Conservation (phyloP, 495 filamentous ascomycete species). For the Penicillium bovifimosum region DNA sequence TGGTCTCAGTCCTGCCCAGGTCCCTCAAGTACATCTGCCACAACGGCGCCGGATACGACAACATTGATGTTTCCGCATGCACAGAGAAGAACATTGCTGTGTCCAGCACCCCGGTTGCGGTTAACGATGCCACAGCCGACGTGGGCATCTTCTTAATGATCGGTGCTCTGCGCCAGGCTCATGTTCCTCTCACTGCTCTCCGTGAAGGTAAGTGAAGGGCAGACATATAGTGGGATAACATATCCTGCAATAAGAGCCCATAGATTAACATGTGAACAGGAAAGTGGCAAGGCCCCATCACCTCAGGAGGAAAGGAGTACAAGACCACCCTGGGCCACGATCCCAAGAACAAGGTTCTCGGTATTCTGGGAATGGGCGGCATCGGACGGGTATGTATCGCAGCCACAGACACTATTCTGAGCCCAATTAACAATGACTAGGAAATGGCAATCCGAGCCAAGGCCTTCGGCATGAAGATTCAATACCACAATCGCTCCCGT, state of each 20-base stretch:
- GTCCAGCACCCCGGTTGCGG: slow-evolving; percentile 62
- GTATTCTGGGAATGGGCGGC: slow-evolving; percentile 82
- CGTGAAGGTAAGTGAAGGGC: slow-evolving; percentile 42
- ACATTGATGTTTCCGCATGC: slow-evolving; percentile 69
- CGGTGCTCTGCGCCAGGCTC: slow-evolving; percentile 60
- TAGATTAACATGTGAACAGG: slow-evolving; percentile 22
- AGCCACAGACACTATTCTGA: background rate
- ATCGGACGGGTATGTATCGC: slow-evolving; percentile 52
- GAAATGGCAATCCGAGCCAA: slow-evolving; percentile 65
- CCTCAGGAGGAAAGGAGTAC: slow-evolving; percentile 2
- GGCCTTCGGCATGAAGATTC: slow-evolving; percentile 64
- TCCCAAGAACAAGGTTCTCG: slow-evolving; percentile 66
- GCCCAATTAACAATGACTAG: slow-evolving; percentile 17
- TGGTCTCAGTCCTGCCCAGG: slow-evolving; percentile 55
- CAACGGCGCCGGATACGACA: slow-evolving; percentile 83
- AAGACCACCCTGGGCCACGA: slow-evolving; percentile 53
- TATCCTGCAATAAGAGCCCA: background rate
- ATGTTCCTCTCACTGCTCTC: slow-evolving; percentile 56
- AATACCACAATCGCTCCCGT: slow-evolving; percentile 63
- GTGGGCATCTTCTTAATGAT: slow-evolving; percentile 68
- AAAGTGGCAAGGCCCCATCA: slow-evolving; percentile 43
- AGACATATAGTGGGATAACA: background rate
- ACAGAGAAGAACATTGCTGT: slow-evolving; percentile 56
- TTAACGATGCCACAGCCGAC: slow-evolving; percentile 67
- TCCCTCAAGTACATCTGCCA: slow-evolving; percentile 76